Evolutionary conservation across 1,284 basidiomycete genomes (phyloP), one percentile per base, ranked within the genome.

Genomic region (Xerocomus minutiporus): DNA sequence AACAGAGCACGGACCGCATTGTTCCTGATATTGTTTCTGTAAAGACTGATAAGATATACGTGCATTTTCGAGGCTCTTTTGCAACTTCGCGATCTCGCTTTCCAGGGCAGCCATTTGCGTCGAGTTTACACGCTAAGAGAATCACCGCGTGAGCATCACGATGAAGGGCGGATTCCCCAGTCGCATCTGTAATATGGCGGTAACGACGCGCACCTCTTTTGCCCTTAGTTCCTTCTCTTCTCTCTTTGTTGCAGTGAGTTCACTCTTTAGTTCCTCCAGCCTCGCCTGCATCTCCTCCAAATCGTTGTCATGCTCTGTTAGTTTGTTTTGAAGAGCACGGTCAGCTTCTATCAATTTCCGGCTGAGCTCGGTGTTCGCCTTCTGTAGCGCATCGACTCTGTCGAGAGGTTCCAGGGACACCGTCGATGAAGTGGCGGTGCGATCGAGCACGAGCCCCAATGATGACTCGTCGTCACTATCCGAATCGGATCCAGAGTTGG

Each of bases 151-250:
- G 4, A 55, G 54, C 50, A 8, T 56, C 46, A 13, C 13, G 8
- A 26, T n/a, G 5, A 40, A 41, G 32, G n/a, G 8, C n/a, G 9
- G 29, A 11, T 8, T 12, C 26, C 31, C 25, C 7, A 7, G 47
- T 32, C 39, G 9, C 6, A 25, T 46, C 32, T 41, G 35, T 25
- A 15, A 50, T 36, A 49, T 28, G 42, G 20, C 38, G 41, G 35
- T 35, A 29, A 38, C 1, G 5, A 39, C 36, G 68, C 75, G 9
- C 48, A 86, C 85, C 75, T 95, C 93, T 69, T 93, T 93, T 11
- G 79, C 75, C 44, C 88, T 77, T 56, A 93, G 69, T 62, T 96
- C 93, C 71, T 95, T 94, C 69, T 95, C 91, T 59, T 95, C 91
- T 42, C 88, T 79, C 67, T 90, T 88, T 5, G 86, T 84, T 7